Base-by-base conservation (phyloP, 352 stramenopile genomes). In the Phytopythium vexans region DNA sequence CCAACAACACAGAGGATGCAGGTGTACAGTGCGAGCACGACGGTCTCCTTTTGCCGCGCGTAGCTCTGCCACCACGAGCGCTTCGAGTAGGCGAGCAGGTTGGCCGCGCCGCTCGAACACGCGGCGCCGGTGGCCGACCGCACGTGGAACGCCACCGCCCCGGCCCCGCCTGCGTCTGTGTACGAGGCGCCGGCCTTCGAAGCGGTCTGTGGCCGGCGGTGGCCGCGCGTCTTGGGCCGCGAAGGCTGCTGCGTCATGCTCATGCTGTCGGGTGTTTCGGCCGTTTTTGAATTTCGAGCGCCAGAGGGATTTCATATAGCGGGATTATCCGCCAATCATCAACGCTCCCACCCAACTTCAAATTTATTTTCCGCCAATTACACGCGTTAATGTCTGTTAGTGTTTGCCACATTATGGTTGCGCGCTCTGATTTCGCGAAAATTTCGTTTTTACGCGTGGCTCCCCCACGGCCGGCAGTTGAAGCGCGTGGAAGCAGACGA, bases 1-100 rank as follows among this genome's bases (percentile, higher is more conserved):
- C 11, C 38, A 32, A 34, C 12, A 21, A 12, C 4, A 8, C 37
- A 41, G 3, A 52, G 15, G 15, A 60, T n/a, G n/a, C 21, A 27
- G 21, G 21, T 74, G 45, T 57, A 83, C 68, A 91, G 52, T 33
- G 66, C 67, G 37, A 88, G 33, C 27, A 82, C 77, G 39, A 88
- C 52, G 39, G 54, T 73, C 61, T 88, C 77, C 32, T 66, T 80
- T 0, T 56, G 47, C 4, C 71, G 63, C 27, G 76, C 71, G 50
- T 70, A 91, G 60, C 76, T 88, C 54, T 85, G 66, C 81, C 81
- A 91, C 43, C 62, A 87, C 43, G 64, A 72, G 8, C 44, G 55
- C 3, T 61, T 74, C 56, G 77, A 81, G 62, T 91, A 89, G 12
- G 66, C 27, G n/a, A 72, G 51, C 41, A 91, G 52, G 41, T 84